Conservation (phyloP, 768 basidiomycete species). For the Pleurotus giganteus region DNA sequence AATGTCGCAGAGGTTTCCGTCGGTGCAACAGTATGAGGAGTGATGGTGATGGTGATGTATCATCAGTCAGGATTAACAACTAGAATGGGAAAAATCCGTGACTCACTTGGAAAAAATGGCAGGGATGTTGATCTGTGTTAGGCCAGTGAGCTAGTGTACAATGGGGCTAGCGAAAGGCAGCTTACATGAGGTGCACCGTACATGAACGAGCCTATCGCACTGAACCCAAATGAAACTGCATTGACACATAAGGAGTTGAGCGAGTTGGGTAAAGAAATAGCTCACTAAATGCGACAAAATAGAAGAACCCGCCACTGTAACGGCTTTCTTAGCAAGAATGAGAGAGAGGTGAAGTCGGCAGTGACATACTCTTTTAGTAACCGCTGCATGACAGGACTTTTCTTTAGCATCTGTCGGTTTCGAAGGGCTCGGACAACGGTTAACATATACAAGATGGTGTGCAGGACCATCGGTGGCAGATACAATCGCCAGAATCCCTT, state of each 20-base stretch:
- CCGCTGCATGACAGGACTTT: slow-evolving; percentile 30
- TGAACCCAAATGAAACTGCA: slow-evolving; percentile 31
- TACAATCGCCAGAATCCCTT: slow-evolving; percentile 31
- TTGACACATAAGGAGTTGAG: background rate
- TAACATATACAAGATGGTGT: slow-evolving; percentile 34
- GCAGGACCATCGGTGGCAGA: slow-evolving; percentile 34
- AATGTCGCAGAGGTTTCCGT: background rate
- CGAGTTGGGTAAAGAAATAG: background rate
- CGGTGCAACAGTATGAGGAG: background rate
- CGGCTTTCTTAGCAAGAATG: background rate
- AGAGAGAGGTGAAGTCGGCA: background rate
- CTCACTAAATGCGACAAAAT: slow-evolving; percentile 37
- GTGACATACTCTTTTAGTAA: slow-evolving; percentile 37
- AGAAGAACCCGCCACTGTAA: slow-evolving; percentile 38
- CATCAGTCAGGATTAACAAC: background rate
- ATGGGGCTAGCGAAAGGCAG: background rate
- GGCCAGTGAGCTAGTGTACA: background rate
- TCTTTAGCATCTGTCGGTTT: slow-evolving; percentile 28
- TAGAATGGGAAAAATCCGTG: background rate
- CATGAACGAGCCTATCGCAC: slow-evolving; percentile 32
- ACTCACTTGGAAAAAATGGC: slow-evolving; percentile 34
- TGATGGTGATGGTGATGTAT: background rate
- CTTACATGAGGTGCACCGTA: slow-evolving; percentile 25
- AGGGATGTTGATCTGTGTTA: slow-evolving; percentile 31
- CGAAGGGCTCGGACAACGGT: slow-evolving; percentile 32